Base-by-base conservation (phyloP, 2,329 filamentous ascomycete species). In the Metarhizium brunneum region DNA sequence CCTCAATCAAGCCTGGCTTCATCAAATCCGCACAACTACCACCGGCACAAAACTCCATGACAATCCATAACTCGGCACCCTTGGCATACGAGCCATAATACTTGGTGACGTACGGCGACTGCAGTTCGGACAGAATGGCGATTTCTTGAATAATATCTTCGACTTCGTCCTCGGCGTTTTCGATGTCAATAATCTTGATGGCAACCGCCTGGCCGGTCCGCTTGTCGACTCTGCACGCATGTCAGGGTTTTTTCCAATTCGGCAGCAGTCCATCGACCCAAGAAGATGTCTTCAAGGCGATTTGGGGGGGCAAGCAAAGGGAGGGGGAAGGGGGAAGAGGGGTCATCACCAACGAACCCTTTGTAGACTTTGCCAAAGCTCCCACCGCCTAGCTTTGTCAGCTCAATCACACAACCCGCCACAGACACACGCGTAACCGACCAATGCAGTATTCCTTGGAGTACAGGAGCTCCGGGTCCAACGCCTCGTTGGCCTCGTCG, bases 71-170 rank as follows among this genome's bases (percentile, higher is more conserved):
- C 74, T 97, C 90, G 2, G 92, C 94, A 29, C 92, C 94, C 67
- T 96, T 96, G 63, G 96, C 84, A 68, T 94, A 97, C 56, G 92
- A 96, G 62, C 94, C 94, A 74, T 96, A 91, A 77, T 99, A 99
- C 71, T 95, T 94, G 43, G 94, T 99, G 59, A 97, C 92, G 68
- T 95, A 96, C 18, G 91, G 91, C 18, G 92, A 97, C 73, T 95
- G 90, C 62, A 99, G 83, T 72, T 95, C 92, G 36, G 94, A 96
- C 55, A 99, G 80, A 65, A 99, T 97, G 62, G 92, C 91, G 63
- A 99, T 97, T 74, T 99, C 94, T 70, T 96, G 91, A 70, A 97
- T 96, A 65, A 99, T 99, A 73, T 99, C 94, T 76, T 97, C 94
- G 63, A 99, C 92, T 74, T 99, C 94, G 71, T 99, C 94, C 73